Base-by-base conservation (phyloP, 139 green algal species). In the Coelastrella sp. region DNA sequence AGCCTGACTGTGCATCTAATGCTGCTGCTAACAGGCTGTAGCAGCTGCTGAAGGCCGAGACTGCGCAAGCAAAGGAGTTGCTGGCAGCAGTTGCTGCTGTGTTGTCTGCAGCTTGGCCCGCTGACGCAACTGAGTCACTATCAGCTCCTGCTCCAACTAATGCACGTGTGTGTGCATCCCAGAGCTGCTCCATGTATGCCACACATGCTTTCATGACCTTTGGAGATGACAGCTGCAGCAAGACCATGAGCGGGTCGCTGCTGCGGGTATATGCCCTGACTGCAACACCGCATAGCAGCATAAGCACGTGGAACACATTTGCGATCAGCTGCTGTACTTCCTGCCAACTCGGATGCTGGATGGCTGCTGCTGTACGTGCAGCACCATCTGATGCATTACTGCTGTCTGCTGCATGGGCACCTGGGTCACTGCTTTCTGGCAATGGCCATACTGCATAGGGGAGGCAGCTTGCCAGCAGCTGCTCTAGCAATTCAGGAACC, bases 141-240 rank as follows among this genome's bases (percentile, higher is more conserved):
- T 68, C 59, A 20, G 20, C 73, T 64, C 57, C 13, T 59, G 57
- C 54, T 73, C 68, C 71, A 75, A 22, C 57, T 83, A 57, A 57
- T 20, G 61, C 8, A 10, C 8, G 11, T 71, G n/a, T 57, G 19
- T 85, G 86, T 16, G 59, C 47, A 20, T 79, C 14, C 76, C 64
- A 61, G 61, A 87, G 78, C 61, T 73, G 76, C 32, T 91, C 23
- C 76, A 91, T 73, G 78, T 87, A 86, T 2, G 13, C 3, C 5
- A 64, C 60, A 59, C 64, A 81, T 14, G 78, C 65, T 19, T 60
- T 23, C 79, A 86, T 86, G 17, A 87, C 56, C 23, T 79, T 68
- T 5, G 54, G 47, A 5, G 78, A 80, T 23, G 87, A 56, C 32
- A 91, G 87, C 87, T 91, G 87, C 87, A 87, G 17, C 78, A 91